Evolutionary conservation across 2,329 filamentous ascomycete genomes (phyloP), one percentile per base, ranked within the genome.

Genomic region (Talaromyces sp.): DNA sequence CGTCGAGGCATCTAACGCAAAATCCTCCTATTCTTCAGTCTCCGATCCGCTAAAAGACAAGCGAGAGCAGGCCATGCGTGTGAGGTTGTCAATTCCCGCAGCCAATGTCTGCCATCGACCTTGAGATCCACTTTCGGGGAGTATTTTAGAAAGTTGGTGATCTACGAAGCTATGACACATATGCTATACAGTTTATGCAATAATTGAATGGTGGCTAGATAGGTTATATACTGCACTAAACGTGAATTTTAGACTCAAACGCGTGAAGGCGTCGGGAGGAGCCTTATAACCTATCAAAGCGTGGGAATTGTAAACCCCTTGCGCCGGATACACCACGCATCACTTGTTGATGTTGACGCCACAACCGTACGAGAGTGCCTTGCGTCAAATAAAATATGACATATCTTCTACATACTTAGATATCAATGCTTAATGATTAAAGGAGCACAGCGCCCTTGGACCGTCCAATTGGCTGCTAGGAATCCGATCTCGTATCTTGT

Each of bases 301-400:
- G 11, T 22, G 52, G 14, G 52, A 56, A 11, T 8, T 56, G n/a
- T 56, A 37, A 13, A 16, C 39, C 50, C 61, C 61, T 63, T 63
- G 50, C 61, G 61, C 61, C 61, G 61, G 61, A 57, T 24, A 19
- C 22, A 35, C 19, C 22, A 49, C 49, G 24, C 60, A 13, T n/a
- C 22, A 54, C n/a, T 37, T 7, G 24, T 2, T 52, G 49, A n/a
- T 35, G 49, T 31, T 13, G 31, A 37, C 50, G 27, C 60, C n/a
- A 56, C 45, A 61, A 27, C 33, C 45, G 45, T 33, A 16, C 19
- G 33, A 39, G 35, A 41, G n/a, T 41, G 33, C 60, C 47, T 62
- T 62, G 47, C 60, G 24, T 62, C 35, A 24, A 62, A 43, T 10
- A 8, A n/a, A 59, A 59, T 59, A 16, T 59, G 56, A 59, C 39